Conservation (phyloP, 2,329 filamentous ascomycete species). For the Fusarium albosuccineum region DNA sequence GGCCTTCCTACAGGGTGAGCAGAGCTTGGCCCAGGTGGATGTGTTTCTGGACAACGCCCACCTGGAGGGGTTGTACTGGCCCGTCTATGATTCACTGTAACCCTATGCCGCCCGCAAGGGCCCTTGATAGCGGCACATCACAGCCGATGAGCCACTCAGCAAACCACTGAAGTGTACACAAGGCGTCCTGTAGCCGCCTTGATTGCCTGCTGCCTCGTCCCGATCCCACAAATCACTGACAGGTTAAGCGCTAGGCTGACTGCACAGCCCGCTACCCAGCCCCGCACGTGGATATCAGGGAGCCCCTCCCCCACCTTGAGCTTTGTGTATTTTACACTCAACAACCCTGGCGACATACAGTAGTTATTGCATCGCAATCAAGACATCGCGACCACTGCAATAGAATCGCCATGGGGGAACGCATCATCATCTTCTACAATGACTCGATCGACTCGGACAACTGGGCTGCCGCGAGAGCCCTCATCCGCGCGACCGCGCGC, state of each 20-base stretch:
- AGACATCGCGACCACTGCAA: neutral
- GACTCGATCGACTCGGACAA: constrained; percentile 47
- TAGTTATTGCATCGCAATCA: neutral
- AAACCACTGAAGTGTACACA: too few species aligned
- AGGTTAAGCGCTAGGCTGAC: neutral
- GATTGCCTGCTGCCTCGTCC: too few species aligned
- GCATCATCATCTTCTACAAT: constrained; percentile 45
- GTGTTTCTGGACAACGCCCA: too few species aligned
- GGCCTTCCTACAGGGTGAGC: neutral
- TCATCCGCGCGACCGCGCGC: constrained; percentile 27
- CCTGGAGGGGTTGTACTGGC: too few species aligned
- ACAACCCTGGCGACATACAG: neutral
- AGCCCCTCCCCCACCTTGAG: neutral
- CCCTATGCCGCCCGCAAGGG: too few species aligned
- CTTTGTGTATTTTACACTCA: neutral
- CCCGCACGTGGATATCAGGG: neutral
- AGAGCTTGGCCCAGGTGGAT: neutral
- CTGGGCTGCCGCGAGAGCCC: constrained; percentile 39
- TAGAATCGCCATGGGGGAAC: constrained; percentile 27
- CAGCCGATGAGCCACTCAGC: too few species aligned
- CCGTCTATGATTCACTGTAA: too few species aligned
- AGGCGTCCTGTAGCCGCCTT: too few species aligned
- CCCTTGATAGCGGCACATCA: too few species aligned
- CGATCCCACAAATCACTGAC: neutral
- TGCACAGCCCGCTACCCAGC: neutral